Base-by-base conservation (phyloP, 1,139 yeast species). In the Blastobotrys persicus region DNA sequence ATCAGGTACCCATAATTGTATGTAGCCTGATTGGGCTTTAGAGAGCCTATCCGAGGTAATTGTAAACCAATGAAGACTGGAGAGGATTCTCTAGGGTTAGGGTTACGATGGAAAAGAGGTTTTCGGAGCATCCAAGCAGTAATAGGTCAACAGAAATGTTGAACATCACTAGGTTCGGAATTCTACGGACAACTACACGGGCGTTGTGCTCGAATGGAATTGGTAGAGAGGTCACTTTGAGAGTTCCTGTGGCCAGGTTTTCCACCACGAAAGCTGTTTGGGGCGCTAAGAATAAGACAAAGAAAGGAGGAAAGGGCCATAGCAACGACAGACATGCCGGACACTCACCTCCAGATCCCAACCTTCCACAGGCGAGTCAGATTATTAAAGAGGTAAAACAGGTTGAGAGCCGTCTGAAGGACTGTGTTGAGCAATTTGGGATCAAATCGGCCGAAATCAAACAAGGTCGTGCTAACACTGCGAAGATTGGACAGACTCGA, bases 381-480 rank as follows among this genome's bases (percentile, higher is more conserved):
- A 18, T 37, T 3, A 13, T 47, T 31, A 41, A 45, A 31, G 49
- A 43, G 6, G 23, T 50, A n/a, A 47, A 47, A 31, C 20, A 38
- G 18, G 17, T 48, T 6, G 51, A 47, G 4, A 26, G 11, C 11
- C n/a, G 16, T 17, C 43, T 50, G 31, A 47, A 48, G 39, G 51
- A 50, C 32, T 32, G 51, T 11, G 44, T 50, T 16, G 33, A 50
- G 31, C 51, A 48, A 39, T 50, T 50, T 28, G 37, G 28, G 9
- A 43, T 50, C 47, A 45, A 43, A 38, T 40, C 54, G 16, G 44
- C 49, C 23, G 51, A 47, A 34, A 42, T 45, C 18, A 46, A 46
- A 33, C 54, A 50, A 44, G 54, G 54, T 35, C 45, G 42, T 43
- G 51, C 51, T 20, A 45, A 43, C 16, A 35, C 47, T 6, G 43